Conservation (phyloP, 2,329 filamentous ascomycete species). For the Cadophora sp. region DNA sequence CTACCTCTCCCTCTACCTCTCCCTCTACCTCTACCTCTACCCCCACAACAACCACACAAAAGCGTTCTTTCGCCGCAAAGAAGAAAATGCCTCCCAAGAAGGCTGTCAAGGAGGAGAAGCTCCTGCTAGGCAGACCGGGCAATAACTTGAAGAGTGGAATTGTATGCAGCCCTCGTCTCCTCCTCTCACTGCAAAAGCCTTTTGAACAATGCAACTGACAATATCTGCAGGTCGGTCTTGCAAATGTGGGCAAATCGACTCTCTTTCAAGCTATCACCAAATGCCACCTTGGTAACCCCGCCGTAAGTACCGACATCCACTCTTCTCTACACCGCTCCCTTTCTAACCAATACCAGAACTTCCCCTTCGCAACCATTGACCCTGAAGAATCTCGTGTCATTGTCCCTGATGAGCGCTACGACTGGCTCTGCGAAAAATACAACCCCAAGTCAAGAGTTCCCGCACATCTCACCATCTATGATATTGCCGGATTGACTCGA, state of each 20-base stretch:
- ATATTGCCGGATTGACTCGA: conserved; percentile 95
- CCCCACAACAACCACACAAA: conserved; percentile 8
- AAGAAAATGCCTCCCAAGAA: conserved; percentile 93
- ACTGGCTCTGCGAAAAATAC: conserved; percentile 96
- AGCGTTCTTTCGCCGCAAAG: conserved; percentile 64
- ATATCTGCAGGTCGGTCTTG: conserved; percentile 81
- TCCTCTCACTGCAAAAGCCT: background rate
- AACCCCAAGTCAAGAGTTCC: conserved; percentile 97
- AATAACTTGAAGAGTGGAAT: conserved; percentile 99
- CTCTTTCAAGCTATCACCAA: conserved; percentile 99
- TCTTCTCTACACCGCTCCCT: conserved; percentile 28
- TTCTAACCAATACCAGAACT: conserved; percentile 69
- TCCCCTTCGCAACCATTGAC: conserved; percentile 98
- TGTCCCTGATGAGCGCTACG: conserved; percentile 93
- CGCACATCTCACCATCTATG: conserved; percentile 96
- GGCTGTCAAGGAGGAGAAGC: conserved; percentile 88
- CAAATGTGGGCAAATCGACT: conserved; percentile 99
- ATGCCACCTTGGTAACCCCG: conserved; percentile 95
- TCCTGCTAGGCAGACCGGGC: conserved; percentile 92
- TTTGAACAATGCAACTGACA: conserved; percentile 20
- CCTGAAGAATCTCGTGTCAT: conserved; percentile 98
- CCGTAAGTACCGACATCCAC: conserved; percentile 64
- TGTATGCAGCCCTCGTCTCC: conserved; percentile 61
- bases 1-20: conserved; percentile 34
- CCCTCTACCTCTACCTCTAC: conserved; percentile 51